Evolutionary conservation across 768 basidiomycete genomes (phyloP).

Genomic region (Leccinum fibrillosum): DNA sequence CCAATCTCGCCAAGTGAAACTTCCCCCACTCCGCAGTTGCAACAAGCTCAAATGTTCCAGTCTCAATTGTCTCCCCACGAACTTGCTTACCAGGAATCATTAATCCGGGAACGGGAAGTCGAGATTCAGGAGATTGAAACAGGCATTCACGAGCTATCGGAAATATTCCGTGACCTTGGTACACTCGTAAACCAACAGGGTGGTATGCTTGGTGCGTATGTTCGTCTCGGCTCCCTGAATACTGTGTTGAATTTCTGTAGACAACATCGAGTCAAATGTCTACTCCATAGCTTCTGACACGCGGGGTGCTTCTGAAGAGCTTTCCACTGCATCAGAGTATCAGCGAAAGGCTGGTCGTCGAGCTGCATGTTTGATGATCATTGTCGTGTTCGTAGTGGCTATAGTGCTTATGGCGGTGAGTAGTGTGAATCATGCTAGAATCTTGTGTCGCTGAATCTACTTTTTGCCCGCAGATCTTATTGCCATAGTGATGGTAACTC

Average conservation of each 20-base stretch:
- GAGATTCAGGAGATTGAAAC: constrained; percentile 97
- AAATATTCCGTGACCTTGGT: constrained; percentile 95
- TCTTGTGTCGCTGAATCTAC: background rate
- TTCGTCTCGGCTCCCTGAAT: background rate
- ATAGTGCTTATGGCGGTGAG: constrained; percentile 91
- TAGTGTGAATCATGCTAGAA: constrained; percentile 15
- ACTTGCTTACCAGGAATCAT: constrained; percentile 91
- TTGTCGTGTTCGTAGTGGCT: constrained; percentile 81
- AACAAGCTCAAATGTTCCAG: constrained; percentile 69
- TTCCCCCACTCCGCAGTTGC: constrained; percentile 51
- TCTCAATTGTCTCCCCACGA: constrained; percentile 83
- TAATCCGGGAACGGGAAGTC: constrained; percentile 76
- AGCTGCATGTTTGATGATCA: constrained; percentile 85
- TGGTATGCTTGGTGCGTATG: constrained; percentile 78
- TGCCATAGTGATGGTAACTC: constrained; percentile 16
- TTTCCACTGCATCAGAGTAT: constrained; percentile 86
- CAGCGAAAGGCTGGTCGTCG: constrained; percentile 91
- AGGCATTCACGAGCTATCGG: constrained; percentile 92
- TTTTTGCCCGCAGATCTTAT: constrained; percentile 16
- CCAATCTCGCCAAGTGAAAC: constrained; percentile 29
- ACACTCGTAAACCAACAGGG: constrained; percentile 95
- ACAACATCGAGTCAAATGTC: constrained; percentile 94
- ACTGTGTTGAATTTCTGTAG: constrained; percentile 37
- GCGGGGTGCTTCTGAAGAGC: constrained; percentile 77
- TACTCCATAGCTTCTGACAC: constrained; percentile 84